Evolutionary conservation across 148 eudicot genomes (phyloP).

Genomic region (Fagopyrum esculentum): DNA sequence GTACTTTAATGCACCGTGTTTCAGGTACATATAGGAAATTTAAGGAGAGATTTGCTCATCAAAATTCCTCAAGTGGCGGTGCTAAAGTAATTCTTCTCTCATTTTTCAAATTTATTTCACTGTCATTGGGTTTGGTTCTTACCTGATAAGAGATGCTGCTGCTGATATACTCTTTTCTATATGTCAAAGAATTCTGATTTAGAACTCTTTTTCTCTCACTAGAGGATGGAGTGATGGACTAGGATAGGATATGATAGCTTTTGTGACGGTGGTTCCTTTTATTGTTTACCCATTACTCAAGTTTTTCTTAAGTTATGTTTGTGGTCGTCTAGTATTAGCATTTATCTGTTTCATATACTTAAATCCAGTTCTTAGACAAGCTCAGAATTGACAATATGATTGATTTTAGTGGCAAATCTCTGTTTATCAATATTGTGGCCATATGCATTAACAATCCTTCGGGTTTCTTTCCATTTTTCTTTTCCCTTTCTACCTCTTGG

Average conservation of each 20-base stretch:
- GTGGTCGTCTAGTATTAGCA: background rate
- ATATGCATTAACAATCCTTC: background rate
- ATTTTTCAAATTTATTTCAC: background rate
- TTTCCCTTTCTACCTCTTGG: background rate
- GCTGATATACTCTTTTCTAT: background rate
- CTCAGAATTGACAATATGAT: background rate
- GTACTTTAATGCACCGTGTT: background rate
- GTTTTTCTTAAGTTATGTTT: background rate
- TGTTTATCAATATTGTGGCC: background rate
- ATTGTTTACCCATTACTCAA: background rate
- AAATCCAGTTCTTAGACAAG: background rate
- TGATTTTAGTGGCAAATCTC: background rate
- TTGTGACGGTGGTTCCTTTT: background rate
- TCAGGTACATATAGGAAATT: constrained; percentile 85
- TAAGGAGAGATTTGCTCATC: constrained; percentile 63
- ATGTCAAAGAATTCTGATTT: background rate
- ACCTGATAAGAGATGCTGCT: background rate
- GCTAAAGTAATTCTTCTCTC: constrained; percentile 41
- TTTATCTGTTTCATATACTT: background rate
- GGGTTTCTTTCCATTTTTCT: background rate
- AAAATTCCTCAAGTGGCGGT: constrained; percentile 44
- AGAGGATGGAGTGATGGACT: background rate
- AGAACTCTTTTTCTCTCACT: background rate
- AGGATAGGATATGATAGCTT: background rate
- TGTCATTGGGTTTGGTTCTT: background rate